Conservation (phyloP, 208 protist species). For the Baffinella frigidus region DNA sequence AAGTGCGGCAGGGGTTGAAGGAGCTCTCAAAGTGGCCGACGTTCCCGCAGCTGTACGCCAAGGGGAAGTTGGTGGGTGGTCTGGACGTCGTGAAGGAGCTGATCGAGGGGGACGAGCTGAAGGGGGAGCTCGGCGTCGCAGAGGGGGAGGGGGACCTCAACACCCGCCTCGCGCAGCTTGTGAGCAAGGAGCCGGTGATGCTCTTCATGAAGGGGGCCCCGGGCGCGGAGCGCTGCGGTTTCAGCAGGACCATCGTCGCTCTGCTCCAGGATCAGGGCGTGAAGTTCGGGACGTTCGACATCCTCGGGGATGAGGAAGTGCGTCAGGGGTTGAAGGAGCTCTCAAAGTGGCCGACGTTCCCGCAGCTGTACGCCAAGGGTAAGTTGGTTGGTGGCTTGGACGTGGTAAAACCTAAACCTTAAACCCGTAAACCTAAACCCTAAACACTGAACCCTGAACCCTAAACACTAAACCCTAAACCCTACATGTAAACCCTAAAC, state of each 20-base stretch:
- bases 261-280: neutral
- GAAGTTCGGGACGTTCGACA: constrained; percentile 2
- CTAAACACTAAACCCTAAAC: too few species aligned
- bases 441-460: too few species aligned
- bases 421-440: too few species aligned
- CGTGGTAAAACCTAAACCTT: too few species aligned
- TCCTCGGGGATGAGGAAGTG: constrained; percentile 48
- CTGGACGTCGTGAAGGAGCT: constrained; percentile 49
- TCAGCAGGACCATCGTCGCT: constrained; percentile 14
- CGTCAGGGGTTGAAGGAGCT: constrained; percentile 43
- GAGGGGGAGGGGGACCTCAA: neutral
- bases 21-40: constrained; percentile 47
- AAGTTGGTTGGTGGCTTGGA: constrained; percentile 39
- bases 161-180: neutral
- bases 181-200: constrained; percentile 8
- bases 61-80: constrained; percentile 37
- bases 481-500: too few species aligned
- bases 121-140: neutral
- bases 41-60: constrained; percentile 37
- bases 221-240: constrained; percentile 18
- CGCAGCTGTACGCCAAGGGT: constrained; percentile 43
- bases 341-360: constrained; percentile 46
- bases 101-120: constrained; percentile 22
- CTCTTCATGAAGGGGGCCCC: constrained; percentile 55
- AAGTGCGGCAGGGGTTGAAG: constrained; percentile 56